Evolutionary conservation across 495 filamentous ascomycete genomes (phyloP).

Genomic region (Neurospora tetrasperma): DNA sequence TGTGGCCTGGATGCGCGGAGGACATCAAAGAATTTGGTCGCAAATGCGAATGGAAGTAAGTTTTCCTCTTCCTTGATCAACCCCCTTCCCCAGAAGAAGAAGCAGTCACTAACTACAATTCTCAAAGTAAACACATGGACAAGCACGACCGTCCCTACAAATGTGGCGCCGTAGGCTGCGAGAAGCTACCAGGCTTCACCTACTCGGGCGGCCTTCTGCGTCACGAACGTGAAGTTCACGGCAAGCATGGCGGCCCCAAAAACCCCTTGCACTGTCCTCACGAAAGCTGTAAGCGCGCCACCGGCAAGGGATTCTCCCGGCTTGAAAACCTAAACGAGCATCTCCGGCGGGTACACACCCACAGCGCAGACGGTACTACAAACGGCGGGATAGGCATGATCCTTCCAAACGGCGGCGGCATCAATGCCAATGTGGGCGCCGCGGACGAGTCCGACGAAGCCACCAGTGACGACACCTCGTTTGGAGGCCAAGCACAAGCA

Average conservation of each 20-base stretch:
- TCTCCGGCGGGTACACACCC: constrained; percentile 63
- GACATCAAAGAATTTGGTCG: constrained; percentile 54
- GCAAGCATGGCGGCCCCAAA: constrained; percentile 72
- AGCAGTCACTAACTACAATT: constrained; percentile 2
- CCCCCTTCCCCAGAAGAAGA: background rate
- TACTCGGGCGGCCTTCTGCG: constrained; percentile 81
- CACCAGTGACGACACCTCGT: constrained; percentile 17
- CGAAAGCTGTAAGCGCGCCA: constrained; percentile 68
- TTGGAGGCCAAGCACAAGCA: constrained; percentile 26
- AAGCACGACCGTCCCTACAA: constrained; percentile 91
- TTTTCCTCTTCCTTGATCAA: constrained; percentile 6
- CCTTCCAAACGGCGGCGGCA: background rate
- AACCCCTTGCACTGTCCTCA: constrained; percentile 69
- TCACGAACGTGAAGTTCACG: constrained; percentile 86
- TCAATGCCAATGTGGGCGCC: background rate
- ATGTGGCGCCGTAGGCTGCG: constrained; percentile 64
- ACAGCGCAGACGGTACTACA: constrained; percentile 13
- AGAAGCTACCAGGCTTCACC: constrained; percentile 86
- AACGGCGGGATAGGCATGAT: background rate
- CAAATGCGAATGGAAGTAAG: constrained; percentile 91
- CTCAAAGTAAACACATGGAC: constrained; percentile 77
- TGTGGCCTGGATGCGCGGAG: constrained; percentile 47
- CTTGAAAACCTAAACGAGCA: constrained; percentile 87
- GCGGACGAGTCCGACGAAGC: constrained; percentile 23
- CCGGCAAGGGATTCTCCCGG: constrained; percentile 68